phyloP scores from a whole-genome alignment of 164 flowering plant species.

The Malania oleifera region DNA sequence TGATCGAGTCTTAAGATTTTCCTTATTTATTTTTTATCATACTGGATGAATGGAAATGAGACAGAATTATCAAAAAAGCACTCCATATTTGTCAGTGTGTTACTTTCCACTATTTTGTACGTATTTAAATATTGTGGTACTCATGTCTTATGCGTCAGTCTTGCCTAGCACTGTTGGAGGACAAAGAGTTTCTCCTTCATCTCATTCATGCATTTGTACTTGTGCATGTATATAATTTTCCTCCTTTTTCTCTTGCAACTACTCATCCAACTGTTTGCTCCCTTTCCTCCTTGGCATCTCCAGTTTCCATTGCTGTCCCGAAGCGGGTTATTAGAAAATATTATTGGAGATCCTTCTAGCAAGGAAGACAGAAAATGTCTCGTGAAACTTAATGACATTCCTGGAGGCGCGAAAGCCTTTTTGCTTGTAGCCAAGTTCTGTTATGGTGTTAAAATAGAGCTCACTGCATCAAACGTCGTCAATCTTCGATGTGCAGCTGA shows the following conservation, averaged over 20 bases:
- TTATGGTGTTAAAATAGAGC: conserved; percentile 62
- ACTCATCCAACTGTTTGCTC: neutral
- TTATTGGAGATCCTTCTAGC: conserved; percentile 31
- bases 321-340: conserved; percentile 52
- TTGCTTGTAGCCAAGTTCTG: conserved; percentile 69
- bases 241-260: conserved; percentile 1
- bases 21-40: too few relatives aligned
- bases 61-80: too few relatives aligned
- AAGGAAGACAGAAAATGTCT: conserved; percentile 31
- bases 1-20: too few relatives aligned
- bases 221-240: too few relatives aligned
- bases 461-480: conserved; percentile 56
- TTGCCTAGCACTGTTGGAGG: too few relatives aligned
- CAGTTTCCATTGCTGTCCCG: conserved; percentile 76
- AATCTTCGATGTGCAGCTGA: conserved; percentile 69
- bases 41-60: too few relatives aligned
- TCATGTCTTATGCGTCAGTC: too few relatives aligned
- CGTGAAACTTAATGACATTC: conserved; percentile 58
- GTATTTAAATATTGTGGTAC: too few relatives aligned
- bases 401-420: conserved; percentile 72
- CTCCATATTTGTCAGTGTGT: too few relatives aligned
- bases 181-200: too few relatives aligned
- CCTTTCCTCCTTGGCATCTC: conserved; percentile 2
- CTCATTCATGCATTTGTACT: too few relatives aligned
- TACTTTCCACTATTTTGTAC: too few relatives aligned